phyloP scores from a whole-genome alignment of 192 early-diverging fungal species.

The Coemansia sp. region DNA sequence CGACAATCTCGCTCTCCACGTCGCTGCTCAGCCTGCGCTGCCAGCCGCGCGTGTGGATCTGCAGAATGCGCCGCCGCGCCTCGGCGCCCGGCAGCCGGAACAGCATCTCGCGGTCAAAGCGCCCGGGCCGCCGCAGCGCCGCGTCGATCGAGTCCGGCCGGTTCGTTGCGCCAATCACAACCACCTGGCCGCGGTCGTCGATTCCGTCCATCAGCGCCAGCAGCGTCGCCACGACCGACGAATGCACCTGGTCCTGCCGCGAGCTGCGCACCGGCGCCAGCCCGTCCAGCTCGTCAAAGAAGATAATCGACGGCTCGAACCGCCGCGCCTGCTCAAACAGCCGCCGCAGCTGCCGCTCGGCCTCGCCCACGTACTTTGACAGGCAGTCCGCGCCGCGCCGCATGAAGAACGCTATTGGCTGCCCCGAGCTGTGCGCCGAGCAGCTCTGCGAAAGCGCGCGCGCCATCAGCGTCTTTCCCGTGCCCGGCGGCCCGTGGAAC shows the following conservation, averaged over 20 bases:
- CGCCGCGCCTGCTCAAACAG: conserved; percentile 91
- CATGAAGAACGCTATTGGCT: conserved; percentile 12
- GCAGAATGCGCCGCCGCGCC: conserved; percentile 74
- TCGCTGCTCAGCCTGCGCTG: conserved; percentile 58
- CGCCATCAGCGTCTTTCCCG: conserved; percentile 92
- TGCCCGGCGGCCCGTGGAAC: conserved; percentile 86
- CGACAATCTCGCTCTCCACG: conserved; percentile 51
- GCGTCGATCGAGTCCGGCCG: conserved; percentile 94
- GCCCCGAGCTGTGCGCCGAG: not conserved
- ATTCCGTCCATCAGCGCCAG: conserved; percentile 93
- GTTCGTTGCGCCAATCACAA: conserved; percentile 96
- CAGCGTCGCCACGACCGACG: conserved; percentile 90
- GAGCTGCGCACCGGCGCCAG: conserved; percentile 77
- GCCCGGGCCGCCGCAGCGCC: conserved; percentile 87
- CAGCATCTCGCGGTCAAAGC: conserved; percentile 92
- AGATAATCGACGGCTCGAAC: conserved; percentile 91
- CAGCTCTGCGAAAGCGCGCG: conserved; percentile 61
- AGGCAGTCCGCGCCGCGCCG: conserved; percentile 93
- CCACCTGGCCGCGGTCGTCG: conserved; percentile 90
- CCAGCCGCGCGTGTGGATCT: conserved; percentile 63
- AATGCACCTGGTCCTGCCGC: conserved; percentile 73
- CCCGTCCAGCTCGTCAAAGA: conserved; percentile 99
- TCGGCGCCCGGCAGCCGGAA: conserved; percentile 78
- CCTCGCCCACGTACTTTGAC: conserved; percentile 98
- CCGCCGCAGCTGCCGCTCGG: conserved; percentile 89